Base-by-base conservation (phyloP, 1,139 yeast species). In the Petasospora fabianii region DNA sequence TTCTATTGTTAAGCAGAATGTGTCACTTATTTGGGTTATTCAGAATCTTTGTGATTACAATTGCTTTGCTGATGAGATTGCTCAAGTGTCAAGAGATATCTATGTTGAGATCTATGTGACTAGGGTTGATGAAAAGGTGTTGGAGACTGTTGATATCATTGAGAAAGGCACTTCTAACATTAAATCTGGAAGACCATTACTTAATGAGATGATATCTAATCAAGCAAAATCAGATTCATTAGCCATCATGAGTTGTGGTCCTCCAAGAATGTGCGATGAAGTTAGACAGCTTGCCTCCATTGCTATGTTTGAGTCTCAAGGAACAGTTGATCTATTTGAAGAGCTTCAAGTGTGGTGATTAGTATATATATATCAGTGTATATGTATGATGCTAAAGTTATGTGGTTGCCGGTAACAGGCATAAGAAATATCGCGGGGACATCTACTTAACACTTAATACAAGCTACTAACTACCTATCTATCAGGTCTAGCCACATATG, bases 231-330 rank as follows among this genome's bases (percentile, higher is more conserved):
- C 77, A 5, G 51, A 61, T 34, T 27, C 45, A 3, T 32, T 46
- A 3, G 39, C 36, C 14, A 39, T 48, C 10, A 34, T 48, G 43
- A 35, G 38, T 10, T 75, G 81, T 61, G 80, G 80, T 9, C 75
- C 73, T 43, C 73, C 75, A 18, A 46, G 50, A 13, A 66, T 75
- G 72, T 75, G 71, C 34, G 80, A 75, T 49, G 65, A 62, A 17
- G 43, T 73, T 32, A 61, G 80, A 40, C 53, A 60, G 27, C 38
- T 55, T 9, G 63, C 65, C 13, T 64, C 62, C n/a, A 44, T 53
- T 11, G 49, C 59, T 32, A 43, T 65, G 12, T 59, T 60, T 32
- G 50, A 56, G 19, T 51, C 55, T 4, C 46, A 50, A 6, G 65
- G 64, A 1, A 26, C 42, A 2, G 46, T 46, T 6, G 51, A 48